phyloP scores from a whole-genome alignment of 306 rosid species.

The Cucurbita ficifolia region DNA sequence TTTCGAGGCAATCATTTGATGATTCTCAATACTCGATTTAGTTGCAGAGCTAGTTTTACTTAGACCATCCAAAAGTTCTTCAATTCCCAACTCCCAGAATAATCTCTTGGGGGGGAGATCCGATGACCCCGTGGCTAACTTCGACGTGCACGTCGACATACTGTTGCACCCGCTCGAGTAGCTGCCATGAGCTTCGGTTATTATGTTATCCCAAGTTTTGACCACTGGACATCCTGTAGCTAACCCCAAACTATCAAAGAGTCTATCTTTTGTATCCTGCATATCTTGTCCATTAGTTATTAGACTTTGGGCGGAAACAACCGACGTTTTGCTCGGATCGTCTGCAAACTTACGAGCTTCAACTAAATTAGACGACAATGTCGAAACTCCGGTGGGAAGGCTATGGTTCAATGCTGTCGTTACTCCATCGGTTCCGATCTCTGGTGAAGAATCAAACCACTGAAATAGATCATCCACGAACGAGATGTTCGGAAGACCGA shows the following conservation, averaged over 20 bases:
- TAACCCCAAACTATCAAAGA: constrained; percentile 21
- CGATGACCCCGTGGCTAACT: constrained; percentile 16
- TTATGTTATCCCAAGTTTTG: constrained; percentile 28
- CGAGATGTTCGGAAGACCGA: constrained; percentile 26
- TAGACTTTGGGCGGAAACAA: constrained; percentile 16
- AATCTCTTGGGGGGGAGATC: constrained; percentile 33
- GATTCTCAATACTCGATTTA: constrained; percentile 25
- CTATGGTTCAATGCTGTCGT: constrained; percentile 13
- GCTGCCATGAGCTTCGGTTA: constrained; percentile 17
- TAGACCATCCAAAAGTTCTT: constrained; percentile 42
- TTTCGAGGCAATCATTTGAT: constrained; percentile 24
- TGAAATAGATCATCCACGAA: constrained; percentile 45
- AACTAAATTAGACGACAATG: constrained; percentile 20
- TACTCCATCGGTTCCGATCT: constrained; percentile 9
- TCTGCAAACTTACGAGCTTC: not conserved
- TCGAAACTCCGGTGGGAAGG: constrained; percentile 21
- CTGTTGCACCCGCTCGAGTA: constrained; percentile 10
- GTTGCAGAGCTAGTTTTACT: constrained; percentile 20
- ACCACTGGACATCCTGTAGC: constrained; percentile 16
- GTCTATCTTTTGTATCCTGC: constrained; percentile 8
- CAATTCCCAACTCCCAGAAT: constrained; percentile 53
- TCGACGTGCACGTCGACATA: constrained; percentile 11
- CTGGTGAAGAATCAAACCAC: constrained; percentile 40
- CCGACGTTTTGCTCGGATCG: constrained; percentile 6
- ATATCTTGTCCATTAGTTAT: constrained; percentile 18